Evolutionary conservation across 257 asterid genomes (phyloP).

Genomic region (Solanum etuberosum): DNA sequence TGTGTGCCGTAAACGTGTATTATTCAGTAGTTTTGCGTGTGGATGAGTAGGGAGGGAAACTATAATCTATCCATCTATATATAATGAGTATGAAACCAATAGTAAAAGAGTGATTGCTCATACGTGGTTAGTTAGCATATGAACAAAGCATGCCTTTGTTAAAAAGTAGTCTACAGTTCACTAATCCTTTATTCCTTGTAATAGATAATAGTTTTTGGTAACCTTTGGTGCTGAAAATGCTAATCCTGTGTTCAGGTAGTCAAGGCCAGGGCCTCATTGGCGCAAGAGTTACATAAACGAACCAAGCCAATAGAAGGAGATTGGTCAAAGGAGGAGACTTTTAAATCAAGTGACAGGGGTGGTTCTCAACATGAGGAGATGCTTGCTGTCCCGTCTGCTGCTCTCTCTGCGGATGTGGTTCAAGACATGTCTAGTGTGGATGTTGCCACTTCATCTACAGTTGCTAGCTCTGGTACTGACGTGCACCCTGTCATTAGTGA

Average conservation of each 20-base stretch:
- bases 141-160: background rate
- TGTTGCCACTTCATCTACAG: slow-evolving; percentile 12
- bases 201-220: background rate
- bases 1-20: background rate
- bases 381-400: slow-evolving; percentile 37
- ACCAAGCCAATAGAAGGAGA: slow-evolving; percentile 18
- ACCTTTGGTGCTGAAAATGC: background rate
- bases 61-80: background rate
- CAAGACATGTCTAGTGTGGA: slow-evolving; percentile 10
- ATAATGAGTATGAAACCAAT: background rate
- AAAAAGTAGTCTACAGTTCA: background rate
- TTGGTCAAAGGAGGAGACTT: slow-evolving; percentile 10
- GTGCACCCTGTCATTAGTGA: slow-evolving; percentile 28
- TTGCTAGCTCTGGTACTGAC: slow-evolving; percentile 18
- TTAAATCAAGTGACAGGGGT: slow-evolving; percentile 21
- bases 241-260: slow-evolving; percentile 33
- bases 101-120: background rate
- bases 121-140: background rate
- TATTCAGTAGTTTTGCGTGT: background rate
- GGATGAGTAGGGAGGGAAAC: background rate
- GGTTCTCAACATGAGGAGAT: slow-evolving; percentile 29
- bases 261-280: slow-evolving; percentile 60
- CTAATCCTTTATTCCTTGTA: background rate
- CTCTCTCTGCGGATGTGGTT: slow-evolving; percentile 4
- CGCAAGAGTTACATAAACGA: slow-evolving; percentile 38